Conservation (phyloP, 2,329 filamentous ascomycete species). For the Diplodia corticola region DNA sequence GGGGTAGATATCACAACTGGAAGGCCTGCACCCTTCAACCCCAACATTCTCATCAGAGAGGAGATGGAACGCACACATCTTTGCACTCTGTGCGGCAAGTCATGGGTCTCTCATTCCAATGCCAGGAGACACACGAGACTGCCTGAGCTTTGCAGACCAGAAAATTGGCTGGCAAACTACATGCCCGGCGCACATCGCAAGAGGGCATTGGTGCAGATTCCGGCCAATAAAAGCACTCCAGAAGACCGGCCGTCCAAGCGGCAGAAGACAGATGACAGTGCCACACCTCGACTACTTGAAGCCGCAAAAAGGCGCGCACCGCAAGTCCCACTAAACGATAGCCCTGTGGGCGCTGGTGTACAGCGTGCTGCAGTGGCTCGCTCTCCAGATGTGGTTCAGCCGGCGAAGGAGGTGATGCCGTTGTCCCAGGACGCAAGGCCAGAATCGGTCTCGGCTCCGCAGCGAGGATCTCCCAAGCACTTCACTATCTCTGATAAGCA, state of each 20-base stretch:
- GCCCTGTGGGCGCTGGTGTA: background rate
- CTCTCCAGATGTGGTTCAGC: background rate
- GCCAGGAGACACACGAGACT: background rate
- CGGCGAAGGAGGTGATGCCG: background rate
- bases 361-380: background rate
- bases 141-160: background rate
- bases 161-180: slow-evolving; percentile 2
- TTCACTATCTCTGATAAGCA: background rate
- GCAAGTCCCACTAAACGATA: background rate
- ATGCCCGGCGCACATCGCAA: background rate
- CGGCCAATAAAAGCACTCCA: background rate
- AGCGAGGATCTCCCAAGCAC: background rate
- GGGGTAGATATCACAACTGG: background rate
- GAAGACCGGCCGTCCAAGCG: background rate
- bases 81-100: slow-evolving; percentile 1
- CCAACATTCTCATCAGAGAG: background rate
- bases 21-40: background rate
- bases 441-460: background rate
- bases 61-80: background rate
- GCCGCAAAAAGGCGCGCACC: background rate
- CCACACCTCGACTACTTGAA: background rate
- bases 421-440: background rate
- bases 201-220: background rate
- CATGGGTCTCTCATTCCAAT: background rate
- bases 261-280: background rate